phyloP scores from a whole-genome alignment of 148 eudicot species.

The Arbutus unedo region DNA sequence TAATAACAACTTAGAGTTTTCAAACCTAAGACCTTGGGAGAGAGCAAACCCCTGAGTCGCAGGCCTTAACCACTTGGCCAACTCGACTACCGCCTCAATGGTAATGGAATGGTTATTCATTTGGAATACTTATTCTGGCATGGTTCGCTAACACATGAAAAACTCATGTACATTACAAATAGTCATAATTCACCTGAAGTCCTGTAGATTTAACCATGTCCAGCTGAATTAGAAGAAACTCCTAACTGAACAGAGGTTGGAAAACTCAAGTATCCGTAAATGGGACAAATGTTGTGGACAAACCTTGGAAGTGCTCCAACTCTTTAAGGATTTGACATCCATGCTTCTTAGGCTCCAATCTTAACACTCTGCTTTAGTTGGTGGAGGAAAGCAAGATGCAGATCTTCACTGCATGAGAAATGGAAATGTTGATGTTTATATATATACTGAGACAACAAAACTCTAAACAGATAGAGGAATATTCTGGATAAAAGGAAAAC shows the following conservation, averaged over 20 bases:
- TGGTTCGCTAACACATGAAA: no score
- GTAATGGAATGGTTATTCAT: no score
- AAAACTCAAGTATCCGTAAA: no score
- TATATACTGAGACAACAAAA: neutral
- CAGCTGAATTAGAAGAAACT: constrained; percentile 3
- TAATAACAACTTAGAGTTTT: no score
- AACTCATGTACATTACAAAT: no score
- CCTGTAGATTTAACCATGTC: neutral
- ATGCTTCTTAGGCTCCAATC: constrained; percentile 28
- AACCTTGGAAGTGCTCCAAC: constrained; percentile 62
- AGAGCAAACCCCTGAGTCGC: no score
- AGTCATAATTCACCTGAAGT: neutral
- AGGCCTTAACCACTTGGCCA: no score
- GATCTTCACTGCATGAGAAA: constrained; percentile 22
- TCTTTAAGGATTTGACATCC: constrained; percentile 46
- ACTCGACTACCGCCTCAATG: no score
- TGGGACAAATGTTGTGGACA: neutral
- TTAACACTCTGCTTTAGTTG: constrained; percentile 7
- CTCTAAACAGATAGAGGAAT: neutral
- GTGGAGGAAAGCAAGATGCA: constrained; percentile 18
- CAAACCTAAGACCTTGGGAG: no score
- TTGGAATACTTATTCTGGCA: no score
- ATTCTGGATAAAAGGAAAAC: neutral
- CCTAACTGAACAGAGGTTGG: no score
- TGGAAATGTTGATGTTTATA: constrained; percentile 9